A percentile compares a stretch with the other conserved stretches of the same genome.
Conservation (phyloP, 1,284 basidiomycete species). For the Neonothopanus nambi region DNA sequence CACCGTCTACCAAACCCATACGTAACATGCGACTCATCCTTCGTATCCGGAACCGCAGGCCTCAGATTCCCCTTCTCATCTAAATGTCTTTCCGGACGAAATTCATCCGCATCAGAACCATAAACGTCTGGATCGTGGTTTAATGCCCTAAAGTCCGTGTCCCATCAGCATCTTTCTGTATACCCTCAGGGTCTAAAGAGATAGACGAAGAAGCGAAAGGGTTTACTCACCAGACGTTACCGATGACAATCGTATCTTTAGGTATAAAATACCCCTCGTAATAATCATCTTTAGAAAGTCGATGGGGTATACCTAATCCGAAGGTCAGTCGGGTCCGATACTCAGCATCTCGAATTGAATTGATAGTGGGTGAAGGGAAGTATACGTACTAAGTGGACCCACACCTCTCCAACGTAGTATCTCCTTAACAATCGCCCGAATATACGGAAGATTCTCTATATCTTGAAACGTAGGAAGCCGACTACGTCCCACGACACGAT, state of each 20-base stretch:
- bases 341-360: not conserved
- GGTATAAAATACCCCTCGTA: conserved; percentile 19
- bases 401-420: conserved; percentile 15
- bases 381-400: conserved; percentile 15
- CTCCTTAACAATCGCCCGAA: conserved; percentile 12
- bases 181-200: not conserved
- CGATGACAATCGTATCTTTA: conserved; percentile 19
- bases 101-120: conserved; percentile 18
- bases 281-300: conserved; percentile 17
- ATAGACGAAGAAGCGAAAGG: not conserved
- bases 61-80: conserved; percentile 13
- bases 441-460: conserved; percentile 6
- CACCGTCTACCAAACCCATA: conserved; percentile 22
- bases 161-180: too few species aligned
- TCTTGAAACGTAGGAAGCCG: conserved; percentile 22
- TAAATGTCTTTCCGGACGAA: conserved; percentile 18
- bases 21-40: conserved; percentile 21
- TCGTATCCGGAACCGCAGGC: conserved; percentile 12
- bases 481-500: conserved; percentile 19
- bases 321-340: not conserved
- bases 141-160: conserved; percentile 19
- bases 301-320: conserved; percentile 11
- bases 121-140: conserved; percentile 18
- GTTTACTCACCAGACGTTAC: conserved; percentile 18
- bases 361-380: not conserved